These are phyloP conservation scores for Annulohypoxylon truncatum DNA, from an alignment of 2,329 filamentous ascomycete species.

Conservation along the genomic window DNA sequence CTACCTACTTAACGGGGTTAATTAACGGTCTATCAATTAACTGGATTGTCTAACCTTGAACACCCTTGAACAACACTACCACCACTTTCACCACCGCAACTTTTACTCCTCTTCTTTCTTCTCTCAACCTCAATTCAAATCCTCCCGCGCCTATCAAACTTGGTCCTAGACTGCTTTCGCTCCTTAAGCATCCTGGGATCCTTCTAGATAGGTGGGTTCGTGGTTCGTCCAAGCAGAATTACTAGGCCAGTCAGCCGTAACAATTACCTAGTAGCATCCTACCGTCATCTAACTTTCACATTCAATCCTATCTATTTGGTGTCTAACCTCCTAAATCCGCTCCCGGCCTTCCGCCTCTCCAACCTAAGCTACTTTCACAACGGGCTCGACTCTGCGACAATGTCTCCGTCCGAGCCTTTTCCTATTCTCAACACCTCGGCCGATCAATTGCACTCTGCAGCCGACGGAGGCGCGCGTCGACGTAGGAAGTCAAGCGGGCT, in stretches of 20 bases:
- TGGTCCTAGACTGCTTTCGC: slow-evolving; percentile 39
- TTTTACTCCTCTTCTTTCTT: slow-evolving; percentile 12
- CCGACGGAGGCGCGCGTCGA: slow-evolving; percentile 56
- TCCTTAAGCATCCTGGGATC: slow-evolving; percentile 39
- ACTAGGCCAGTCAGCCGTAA: slow-evolving; percentile 3
- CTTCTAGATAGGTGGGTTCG: slow-evolving; percentile 19
- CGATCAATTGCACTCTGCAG: slow-evolving; percentile 59
- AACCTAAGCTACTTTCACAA: not conserved
- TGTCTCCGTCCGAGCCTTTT: slow-evolving; percentile 65
- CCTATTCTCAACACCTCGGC: slow-evolving; percentile 64
- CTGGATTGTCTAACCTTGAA: slow-evolving; percentile 9
- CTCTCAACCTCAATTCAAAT: slow-evolving; percentile 15
- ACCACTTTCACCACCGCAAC: slow-evolving; percentile 17
- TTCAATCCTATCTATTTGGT: slow-evolving; percentile 1
- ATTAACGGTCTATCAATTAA: not conserved
- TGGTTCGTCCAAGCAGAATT: slow-evolving; percentile 19
- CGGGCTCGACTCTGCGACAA: slow-evolving; percentile 44
- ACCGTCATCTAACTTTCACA: slow-evolving; percentile 21
- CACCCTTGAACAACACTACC: not conserved
- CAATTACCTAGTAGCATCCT: slow-evolving; percentile 5
- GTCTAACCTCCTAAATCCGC: slow-evolving; percentile 3
- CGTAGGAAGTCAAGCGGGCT: slow-evolving; percentile 68
- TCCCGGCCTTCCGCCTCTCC: not conserved
- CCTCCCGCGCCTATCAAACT: slow-evolving; percentile 9
- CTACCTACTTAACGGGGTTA: slow-evolving; percentile 23